phyloP scores from a whole-genome alignment of 257 asterid genomes.

The Ehretia macrophylla region DNA sequence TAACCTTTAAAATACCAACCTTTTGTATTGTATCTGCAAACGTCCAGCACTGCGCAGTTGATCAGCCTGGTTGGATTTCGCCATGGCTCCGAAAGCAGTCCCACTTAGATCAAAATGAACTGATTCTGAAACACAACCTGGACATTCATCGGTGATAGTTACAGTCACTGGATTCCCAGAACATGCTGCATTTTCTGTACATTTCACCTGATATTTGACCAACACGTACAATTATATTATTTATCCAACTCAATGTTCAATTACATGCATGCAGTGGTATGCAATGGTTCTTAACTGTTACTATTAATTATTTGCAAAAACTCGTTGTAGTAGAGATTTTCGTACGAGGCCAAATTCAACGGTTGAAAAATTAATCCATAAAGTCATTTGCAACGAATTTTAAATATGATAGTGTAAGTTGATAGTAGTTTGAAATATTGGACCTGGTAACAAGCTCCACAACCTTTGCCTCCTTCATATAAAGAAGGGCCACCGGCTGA shows the following conservation, averaged over 20 bases:
- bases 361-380: no score
- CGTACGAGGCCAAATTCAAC: no score
- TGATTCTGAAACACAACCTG: slow-evolving; percentile 43
- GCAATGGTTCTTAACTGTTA: not conserved
- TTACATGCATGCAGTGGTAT: not conserved
- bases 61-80: slow-evolving; percentile 40
- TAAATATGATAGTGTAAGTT: no score
- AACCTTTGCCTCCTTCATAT: slow-evolving; percentile 55
- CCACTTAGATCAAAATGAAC: slow-evolving; percentile 78
- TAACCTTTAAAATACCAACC: slow-evolving; percentile 35
- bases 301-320: no score
- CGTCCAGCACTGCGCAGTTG: slow-evolving; percentile 65
- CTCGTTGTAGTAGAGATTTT: no score
- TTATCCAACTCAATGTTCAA: not conserved
- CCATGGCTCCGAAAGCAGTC: slow-evolving; percentile 82
- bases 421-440: not conserved
- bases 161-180: slow-evolving; percentile 85
- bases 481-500: slow-evolving; percentile 70
- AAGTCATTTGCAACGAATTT: no score
- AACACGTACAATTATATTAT: not conserved
- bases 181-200: slow-evolving; percentile 46
- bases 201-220: slow-evolving; percentile 48
- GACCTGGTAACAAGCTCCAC: slow-evolving; percentile 86
- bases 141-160: slow-evolving; percentile 67
- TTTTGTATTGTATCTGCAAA: slow-evolving; percentile 45